A percentile compares a stretch with the other conserved stretches of the same genome.
phyloP scores from a whole-genome alignment of 2,329 filamentous ascomycete species.

The Neopestalotiopsis sp. region DNA sequence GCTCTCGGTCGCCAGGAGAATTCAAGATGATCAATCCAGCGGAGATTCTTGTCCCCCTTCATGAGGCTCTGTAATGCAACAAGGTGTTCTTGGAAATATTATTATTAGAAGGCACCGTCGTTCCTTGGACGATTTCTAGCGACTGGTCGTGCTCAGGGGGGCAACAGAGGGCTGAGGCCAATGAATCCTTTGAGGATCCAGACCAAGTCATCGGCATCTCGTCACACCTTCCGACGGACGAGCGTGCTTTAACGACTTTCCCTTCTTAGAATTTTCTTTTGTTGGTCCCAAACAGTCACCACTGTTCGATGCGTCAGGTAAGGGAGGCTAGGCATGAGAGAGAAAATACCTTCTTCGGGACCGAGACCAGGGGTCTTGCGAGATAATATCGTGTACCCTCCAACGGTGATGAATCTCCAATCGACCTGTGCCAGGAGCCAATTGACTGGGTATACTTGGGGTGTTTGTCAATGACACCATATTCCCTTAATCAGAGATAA shows the following conservation, averaged over 20 bases:
- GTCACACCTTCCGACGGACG: no score
- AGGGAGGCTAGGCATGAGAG: background rate
- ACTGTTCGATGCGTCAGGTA: background rate
- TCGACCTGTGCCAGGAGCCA: background rate
- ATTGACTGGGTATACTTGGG: background rate
- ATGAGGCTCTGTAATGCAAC: no score
- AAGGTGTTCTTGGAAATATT: no score
- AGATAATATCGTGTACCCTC: background rate
- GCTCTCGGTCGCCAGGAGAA: no score
- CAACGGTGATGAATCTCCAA: background rate
- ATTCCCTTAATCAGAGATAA: background rate
- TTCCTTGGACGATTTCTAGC: no score
- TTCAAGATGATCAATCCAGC: no score
- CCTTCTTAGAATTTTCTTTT: background rate
- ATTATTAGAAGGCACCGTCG: no score
- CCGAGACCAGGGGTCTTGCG: background rate
- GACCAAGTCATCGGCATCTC: no score
- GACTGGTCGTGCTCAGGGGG: no score
- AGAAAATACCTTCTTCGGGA: background rate
- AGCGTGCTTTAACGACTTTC: background rate
- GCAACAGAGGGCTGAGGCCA: no score
- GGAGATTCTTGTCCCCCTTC: no score
- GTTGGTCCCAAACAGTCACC: background rate
- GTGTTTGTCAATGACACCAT: background rate
- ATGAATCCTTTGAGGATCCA: no score